Evolutionary conservation across 192 early-diverging fungal species (phyloP).

Genomic region (Piromyces finnis): DNA sequence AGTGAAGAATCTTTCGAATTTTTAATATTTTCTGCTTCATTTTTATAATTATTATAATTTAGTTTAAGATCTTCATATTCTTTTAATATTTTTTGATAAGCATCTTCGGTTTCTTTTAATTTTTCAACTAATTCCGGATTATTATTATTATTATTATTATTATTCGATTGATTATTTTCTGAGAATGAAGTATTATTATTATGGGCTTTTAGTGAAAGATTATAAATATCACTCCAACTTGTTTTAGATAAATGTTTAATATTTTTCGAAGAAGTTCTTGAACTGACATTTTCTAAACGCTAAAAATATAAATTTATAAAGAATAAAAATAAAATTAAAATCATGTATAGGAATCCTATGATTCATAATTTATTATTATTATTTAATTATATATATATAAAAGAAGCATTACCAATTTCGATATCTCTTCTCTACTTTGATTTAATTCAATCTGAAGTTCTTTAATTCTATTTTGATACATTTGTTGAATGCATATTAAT

Average conservation of each 20-base stretch:
- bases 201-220: background rate
- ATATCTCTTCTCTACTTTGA: background rate
- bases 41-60: background rate
- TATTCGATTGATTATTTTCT: background rate
- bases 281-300: background rate
- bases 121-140: background rate
- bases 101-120: background rate
- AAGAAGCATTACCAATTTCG: background rate
- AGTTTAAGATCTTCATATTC: background rate
- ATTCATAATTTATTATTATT: no score
- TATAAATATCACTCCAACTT: background rate
- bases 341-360: no score
- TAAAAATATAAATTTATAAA: no score
- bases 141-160: background rate
- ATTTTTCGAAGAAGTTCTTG: background rate
- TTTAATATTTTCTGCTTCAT: background rate
- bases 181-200: background rate
- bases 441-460: background rate
- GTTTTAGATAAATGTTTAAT: background rate
- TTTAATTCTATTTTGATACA: background rate
- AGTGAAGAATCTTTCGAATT: background rate
- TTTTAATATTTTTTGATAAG: background rate
- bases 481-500: background rate
- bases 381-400: no score
- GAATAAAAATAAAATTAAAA: no score